A percentile compares a stretch with the other conserved stretches of the same genome.
phyloP scores from a whole-genome alignment of 2,329 filamentous ascomycete genomes.

The Xylaria sp. region DNA sequence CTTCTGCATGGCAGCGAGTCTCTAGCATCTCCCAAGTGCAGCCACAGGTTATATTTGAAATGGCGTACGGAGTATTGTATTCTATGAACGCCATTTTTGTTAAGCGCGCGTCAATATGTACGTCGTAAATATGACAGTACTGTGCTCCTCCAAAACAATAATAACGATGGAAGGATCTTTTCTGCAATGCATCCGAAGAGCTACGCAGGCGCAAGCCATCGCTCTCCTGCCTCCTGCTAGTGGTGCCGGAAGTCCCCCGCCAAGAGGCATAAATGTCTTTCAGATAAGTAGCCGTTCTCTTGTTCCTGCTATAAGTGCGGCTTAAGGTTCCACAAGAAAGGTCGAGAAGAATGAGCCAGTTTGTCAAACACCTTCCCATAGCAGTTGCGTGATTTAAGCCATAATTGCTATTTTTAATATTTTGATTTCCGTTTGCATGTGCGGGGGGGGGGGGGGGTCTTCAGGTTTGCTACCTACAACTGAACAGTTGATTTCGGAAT shows the following conservation, averaged over 20 bases:
- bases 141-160: background rate
- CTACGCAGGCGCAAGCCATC: background rate
- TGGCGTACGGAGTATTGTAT: background rate
- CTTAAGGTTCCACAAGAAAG: background rate
- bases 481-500: background rate
- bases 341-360: background rate
- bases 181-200: background rate
- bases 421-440: background rate
- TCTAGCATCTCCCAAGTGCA: background rate
- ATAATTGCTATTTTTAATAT: background rate
- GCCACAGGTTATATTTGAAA: background rate
- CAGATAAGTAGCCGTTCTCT: background rate
- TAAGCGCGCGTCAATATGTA: background rate
- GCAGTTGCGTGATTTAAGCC: background rate
- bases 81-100: background rate
- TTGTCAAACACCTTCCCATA: background rate
- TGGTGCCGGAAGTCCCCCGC: background rate
- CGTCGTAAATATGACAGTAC: background rate
- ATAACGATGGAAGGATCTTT: background rate
- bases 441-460: too few relatives aligned
- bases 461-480: background rate
- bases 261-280: background rate
- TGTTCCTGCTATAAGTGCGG: background rate
- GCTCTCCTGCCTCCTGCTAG: background rate
- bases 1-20: background rate